Evolutionary conservation across 129 eudicot genomes (phyloP).

Genomic region (Daucus carota): DNA sequence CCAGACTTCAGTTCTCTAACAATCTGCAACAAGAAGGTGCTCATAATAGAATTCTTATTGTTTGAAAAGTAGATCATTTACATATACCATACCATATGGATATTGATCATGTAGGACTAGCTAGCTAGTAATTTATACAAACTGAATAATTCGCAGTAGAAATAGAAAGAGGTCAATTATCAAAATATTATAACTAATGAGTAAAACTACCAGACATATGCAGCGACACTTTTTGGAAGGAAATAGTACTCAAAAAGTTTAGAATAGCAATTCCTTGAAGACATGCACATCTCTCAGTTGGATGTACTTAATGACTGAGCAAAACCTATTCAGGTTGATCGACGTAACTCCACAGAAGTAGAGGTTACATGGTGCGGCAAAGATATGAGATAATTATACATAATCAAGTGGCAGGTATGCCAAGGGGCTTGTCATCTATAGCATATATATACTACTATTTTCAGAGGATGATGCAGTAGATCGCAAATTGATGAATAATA

Average conservation of each 20-base stretch:
- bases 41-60: neutral
- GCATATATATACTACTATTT: neutral
- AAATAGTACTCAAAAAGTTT: no score
- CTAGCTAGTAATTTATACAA: neutral
- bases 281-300: neutral
- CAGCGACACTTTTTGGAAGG: neutral
- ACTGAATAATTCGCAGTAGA: neutral
- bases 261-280: no score
- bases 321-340: neutral
- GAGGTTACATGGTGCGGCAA: neutral
- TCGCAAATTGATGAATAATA: neutral
- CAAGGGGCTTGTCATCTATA: neutral
- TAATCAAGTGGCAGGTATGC: neutral
- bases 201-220: neutral
- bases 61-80: neutral
- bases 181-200: neutral
- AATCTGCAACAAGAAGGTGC: conserved; percentile 24
- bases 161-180: neutral
- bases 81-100: neutral
- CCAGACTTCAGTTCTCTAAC: conserved; percentile 50
- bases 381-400: neutral
- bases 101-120: neutral
- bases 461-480: neutral
- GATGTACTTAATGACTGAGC: neutral
- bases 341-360: neutral